These are phyloP conservation scores for Neopestalotiopsis clavispora DNA, from an alignment of 2,329 filamentous ascomycete species.

Conservation along the genomic window DNA sequence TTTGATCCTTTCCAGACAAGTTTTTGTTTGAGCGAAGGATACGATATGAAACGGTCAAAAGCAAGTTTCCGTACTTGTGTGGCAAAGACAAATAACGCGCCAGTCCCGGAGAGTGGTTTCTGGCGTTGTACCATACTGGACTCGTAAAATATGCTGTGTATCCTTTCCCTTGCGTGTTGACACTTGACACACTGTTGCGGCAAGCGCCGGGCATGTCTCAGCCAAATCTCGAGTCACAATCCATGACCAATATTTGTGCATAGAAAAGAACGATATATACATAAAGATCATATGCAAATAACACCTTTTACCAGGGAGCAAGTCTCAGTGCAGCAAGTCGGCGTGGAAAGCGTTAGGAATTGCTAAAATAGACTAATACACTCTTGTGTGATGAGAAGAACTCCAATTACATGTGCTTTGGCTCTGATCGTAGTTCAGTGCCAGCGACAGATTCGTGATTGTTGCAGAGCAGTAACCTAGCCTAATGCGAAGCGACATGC, in stretches of 20 bases:
- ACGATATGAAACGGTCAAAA: not conserved
- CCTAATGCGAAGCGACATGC: too few species aligned
- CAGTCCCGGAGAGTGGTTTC: not conserved
- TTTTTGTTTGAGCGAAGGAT: not conserved
- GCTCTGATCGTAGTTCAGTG: too few species aligned
- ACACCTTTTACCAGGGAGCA: too few species aligned
- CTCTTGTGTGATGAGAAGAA: too few species aligned
- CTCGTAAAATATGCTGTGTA: not conserved
- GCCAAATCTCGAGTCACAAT: not conserved
- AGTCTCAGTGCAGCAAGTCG: too few species aligned
- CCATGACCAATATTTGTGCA: not conserved
- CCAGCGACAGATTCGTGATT: too few species aligned
- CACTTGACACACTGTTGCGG: slow-evolving; percentile 1
- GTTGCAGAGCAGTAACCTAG: too few species aligned
- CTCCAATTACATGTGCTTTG: too few species aligned
- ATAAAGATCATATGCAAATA: too few species aligned
- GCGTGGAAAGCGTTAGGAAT: too few species aligned
- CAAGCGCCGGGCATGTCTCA: not conserved
- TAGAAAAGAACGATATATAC: too few species aligned
- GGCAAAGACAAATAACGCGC: not conserved
- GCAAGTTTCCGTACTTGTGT: not conserved
- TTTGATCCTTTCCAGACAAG: not conserved
- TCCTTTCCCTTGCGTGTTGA: not conserved
- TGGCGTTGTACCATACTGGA: not conserved
- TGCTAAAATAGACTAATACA: too few species aligned